Evolutionary conservation across 805 yeast species (phyloP), one percentile per base, ranked within the genome.

Genomic region (Yarrowia sp.): DNA sequence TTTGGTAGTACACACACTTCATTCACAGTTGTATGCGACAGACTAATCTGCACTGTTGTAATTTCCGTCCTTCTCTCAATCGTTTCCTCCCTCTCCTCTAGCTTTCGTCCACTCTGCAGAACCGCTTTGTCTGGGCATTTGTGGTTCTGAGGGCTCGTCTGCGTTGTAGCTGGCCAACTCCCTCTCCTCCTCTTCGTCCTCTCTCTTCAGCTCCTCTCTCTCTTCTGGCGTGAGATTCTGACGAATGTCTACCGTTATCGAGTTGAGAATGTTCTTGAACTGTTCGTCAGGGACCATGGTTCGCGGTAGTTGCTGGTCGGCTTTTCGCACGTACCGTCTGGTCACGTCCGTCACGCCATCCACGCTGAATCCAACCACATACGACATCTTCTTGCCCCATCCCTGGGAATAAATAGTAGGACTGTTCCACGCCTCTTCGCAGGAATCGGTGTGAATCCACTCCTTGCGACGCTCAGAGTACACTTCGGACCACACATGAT

Each of bases 401-500:
- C 96, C 97, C 48, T 84, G 82, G 59, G 88, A 84, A 75, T 93
- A 93, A 15, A 92, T 79, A 26, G 81, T 76, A 0, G 98, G 98
- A 70, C 91, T 86, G 77, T 94, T 97, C 78, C 83, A 92, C 0
- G 93, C 87, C 59, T 86, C 88, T 73, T 93, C 98, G 76, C 98
- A 94, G 9, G 91, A 85, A 74, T 93, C 98, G 15, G 90, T 80
- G 77, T 94, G 98, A 19, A 93, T 82, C 98, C 98, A 94, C 68
- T 92, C 78, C 53, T 83, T 77, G 71, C 85, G 80, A 22, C 79
- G 74, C 0, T 73, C 76, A 1, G 97, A 90, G 76, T 86, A 93
- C 73, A 89, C 89, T 75, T 94, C 98, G 74, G 96, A 89, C 98
- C 98, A 94, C 3, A 91, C 98, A 76, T 94, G 98, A 76, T 94